These are phyloP conservation scores for Prinsepia uniflora DNA, from an alignment of 306 rosid species.

Conservation along the genomic window DNA sequence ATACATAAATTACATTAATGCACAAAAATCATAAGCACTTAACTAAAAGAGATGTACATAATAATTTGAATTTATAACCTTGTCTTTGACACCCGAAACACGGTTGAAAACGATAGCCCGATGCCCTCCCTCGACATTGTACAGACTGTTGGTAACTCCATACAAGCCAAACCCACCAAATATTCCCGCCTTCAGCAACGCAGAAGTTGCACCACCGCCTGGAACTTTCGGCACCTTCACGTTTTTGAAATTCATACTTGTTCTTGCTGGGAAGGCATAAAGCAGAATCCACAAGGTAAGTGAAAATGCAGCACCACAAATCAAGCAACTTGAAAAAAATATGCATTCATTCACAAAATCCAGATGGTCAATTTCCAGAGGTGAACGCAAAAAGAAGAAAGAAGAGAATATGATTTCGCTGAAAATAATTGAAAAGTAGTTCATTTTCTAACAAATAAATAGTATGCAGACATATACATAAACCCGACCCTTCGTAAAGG, in stretches of 20 bases:
- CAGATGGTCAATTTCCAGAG: no score
- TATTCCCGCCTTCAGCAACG: constrained; percentile 58
- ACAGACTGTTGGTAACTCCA: constrained; percentile 74
- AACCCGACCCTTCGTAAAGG: no score
- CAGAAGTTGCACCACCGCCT: constrained; percentile 59
- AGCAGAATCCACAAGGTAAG: not conserved
- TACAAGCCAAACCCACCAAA: constrained; percentile 72
- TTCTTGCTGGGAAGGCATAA: constrained; percentile 5
- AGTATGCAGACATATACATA: no score
- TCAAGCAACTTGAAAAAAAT: no score
- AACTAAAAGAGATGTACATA: not conserved
- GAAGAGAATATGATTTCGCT: no score
- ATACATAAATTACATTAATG: not conserved
- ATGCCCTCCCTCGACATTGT: constrained; percentile 96
- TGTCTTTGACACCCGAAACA: constrained; percentile 70
- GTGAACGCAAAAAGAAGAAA: no score
- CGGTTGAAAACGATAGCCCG: constrained; percentile 94
- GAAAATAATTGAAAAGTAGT: no score
- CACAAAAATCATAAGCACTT: not conserved
- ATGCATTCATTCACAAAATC: no score
- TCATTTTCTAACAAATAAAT: no score
- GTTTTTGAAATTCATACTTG: constrained; percentile 44
- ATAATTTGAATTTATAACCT: constrained; percentile 39
- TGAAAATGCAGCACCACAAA: no score
- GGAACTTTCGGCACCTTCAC: constrained; percentile 58